Base-by-base conservation (phyloP, 495 filamentous ascomycete genomes). In the Penicillium turbatum region DNA sequence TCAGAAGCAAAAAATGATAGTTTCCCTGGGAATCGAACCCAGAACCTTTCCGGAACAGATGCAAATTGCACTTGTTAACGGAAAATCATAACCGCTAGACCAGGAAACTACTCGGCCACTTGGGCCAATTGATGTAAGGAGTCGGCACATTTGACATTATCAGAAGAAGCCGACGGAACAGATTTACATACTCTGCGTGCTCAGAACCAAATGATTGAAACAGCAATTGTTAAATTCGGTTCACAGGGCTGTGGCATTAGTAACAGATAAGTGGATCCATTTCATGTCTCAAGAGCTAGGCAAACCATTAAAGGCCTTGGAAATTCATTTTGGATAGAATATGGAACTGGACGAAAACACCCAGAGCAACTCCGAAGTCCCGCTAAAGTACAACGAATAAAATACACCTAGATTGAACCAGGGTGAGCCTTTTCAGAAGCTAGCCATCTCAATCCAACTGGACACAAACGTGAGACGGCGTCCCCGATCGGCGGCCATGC, bases 391-490 rank as follows among this genome's bases (percentile, higher is more conserved):
- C 47, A 49, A 19, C 11, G 27, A 44, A 48, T 62, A 54, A 62
- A 60, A 35, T 62, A 62, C 60, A 61, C n/a, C 12, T 48, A 40
- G 44, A 36, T 42, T 4, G 8, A 32, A 8, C 36, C 19, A 10
- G 8, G 11, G 0, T 6, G 37, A n/a, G 15, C 9, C n/a, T 29
- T 10, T 16, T 54, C 35, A 85, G 54, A 84, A 83, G 60, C 75
- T 81, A 48, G 79, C 82, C 77, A 92, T 87, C 66, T 93, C 89
- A 62, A 92, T 90, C 90, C 90, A 95, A 50, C 78, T 86, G 15
- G 85, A 87, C 30, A 93, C 74, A 70, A 92, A 93, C 46, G 85
- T 86, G 51, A 95, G 76, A 21, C 78, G 72, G 36, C 74, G 71
- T 31, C 85, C 84, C 41, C 82, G 80, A 44, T 80, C 77, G 13